phyloP scores from a whole-genome alignment of 345 rosid genomes.

The Camelina neglecta region DNA sequence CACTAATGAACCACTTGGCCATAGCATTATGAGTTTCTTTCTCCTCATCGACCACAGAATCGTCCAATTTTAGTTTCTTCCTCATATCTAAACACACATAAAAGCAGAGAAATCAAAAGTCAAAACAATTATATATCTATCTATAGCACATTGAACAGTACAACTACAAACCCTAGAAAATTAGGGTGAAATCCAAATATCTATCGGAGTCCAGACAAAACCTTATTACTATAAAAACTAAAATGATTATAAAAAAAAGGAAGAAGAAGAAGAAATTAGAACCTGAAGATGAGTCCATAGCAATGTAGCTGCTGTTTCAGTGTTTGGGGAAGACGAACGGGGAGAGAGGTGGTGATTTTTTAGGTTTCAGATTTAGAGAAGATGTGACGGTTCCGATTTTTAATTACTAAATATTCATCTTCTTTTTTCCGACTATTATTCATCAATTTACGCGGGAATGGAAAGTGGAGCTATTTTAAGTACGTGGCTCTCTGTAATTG shows the following conservation, averaged over 20 bases:
- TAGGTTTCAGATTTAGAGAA: background rate
- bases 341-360: background rate
- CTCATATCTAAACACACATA: background rate
- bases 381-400: background rate
- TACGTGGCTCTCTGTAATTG: slow-evolving; percentile 19
- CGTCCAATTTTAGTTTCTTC: slow-evolving; percentile 9
- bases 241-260: background rate
- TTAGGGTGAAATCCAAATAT: background rate
- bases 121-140: background rate
- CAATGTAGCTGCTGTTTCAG: background rate
- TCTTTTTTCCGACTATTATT: too few species aligned
- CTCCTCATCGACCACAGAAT: slow-evolving; percentile 15
- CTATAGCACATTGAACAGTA: background rate
- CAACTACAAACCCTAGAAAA: slow-evolving; percentile 4
- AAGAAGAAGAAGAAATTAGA: background rate
- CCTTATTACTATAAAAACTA: background rate
- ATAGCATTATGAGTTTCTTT: background rate
- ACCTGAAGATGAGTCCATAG: slow-evolving; percentile 17
- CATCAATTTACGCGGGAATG: slow-evolving; percentile 18
- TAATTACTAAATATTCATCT: background rate
- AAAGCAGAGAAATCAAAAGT: background rate
- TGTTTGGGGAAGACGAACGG: background rate
- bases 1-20: background rate
- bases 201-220: background rate
- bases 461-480: background rate